A percentile compares a stretch with the other conserved stretches of the same genome.
These are phyloP conservation scores for Kodamaea alishanica DNA, from an alignment of 1,139 yeast species.

Conservation along the genomic window DNA sequence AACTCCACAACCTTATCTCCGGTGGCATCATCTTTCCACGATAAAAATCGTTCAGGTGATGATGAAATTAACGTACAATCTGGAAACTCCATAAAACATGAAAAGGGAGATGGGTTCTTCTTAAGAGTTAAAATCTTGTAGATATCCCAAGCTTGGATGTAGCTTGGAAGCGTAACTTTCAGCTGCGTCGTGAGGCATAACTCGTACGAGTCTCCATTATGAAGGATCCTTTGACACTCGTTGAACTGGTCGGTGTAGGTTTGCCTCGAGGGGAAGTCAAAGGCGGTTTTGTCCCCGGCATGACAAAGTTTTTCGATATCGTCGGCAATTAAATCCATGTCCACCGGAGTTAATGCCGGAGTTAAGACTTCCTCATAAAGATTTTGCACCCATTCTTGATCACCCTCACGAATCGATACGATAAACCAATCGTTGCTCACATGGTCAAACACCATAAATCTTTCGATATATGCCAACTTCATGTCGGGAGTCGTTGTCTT, in stretches of 20 bases:
- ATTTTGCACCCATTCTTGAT: constrained; percentile 32
- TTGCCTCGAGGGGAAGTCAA: constrained; percentile 52
- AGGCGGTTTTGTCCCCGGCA: constrained; percentile 20
- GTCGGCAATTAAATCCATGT: constrained; percentile 20
- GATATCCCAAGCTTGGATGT: constrained; percentile 66
- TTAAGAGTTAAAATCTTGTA: constrained; percentile 63
- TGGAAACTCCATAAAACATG: constrained; percentile 74
- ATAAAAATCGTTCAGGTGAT: constrained; percentile 89
- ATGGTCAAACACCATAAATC: constrained; percentile 58
- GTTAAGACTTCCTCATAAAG: constrained; percentile 14
- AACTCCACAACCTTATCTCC: constrained; percentile 57
- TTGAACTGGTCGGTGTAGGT: constrained; percentile 55
- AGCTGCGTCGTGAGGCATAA: constrained; percentile 85
- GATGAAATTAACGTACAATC: constrained; percentile 74
- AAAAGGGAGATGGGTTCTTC: constrained; percentile 89
- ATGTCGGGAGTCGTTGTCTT: constrained; percentile 56
- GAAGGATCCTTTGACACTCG: constrained; percentile 64
- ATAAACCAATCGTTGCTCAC: constrained; percentile 47
- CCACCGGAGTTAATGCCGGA: constrained; percentile 7
- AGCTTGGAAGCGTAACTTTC: constrained; percentile 46
- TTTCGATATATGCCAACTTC: constrained; percentile 67
- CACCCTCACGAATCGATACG: constrained; percentile 44
- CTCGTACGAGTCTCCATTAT: constrained; percentile 90
- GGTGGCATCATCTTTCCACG: constrained; percentile 54
- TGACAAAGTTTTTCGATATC: constrained; percentile 27